These are phyloP conservation scores for Bipolaris victoriae DNA, from an alignment of 2,329 filamentous ascomycete species.

Conservation along the genomic window DNA sequence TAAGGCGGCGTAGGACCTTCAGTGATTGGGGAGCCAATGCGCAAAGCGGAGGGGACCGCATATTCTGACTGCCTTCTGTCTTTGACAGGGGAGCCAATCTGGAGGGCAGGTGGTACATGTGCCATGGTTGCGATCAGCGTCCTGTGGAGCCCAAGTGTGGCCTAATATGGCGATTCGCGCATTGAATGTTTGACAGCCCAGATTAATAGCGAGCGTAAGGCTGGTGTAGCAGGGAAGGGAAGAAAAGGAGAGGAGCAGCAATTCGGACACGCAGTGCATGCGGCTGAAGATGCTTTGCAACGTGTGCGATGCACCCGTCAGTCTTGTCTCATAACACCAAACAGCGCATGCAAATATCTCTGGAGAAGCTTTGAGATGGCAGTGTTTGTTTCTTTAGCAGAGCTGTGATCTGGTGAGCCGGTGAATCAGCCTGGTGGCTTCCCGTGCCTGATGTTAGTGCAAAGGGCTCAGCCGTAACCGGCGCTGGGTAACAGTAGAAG, in stretches of 20 bases:
- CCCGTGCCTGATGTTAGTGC: neutral
- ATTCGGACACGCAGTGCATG: constrained; percentile 4
- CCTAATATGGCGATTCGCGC: neutral
- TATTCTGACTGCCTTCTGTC: constrained; percentile 28
- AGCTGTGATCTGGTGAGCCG: neutral
- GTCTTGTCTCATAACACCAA: constrained; percentile 22
- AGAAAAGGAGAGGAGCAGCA: neutral
- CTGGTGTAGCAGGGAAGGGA: neutral
- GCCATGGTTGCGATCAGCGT: constrained; percentile 29
- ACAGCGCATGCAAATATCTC: constrained; percentile 9
- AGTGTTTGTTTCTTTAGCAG: neutral
- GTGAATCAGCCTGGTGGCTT: constrained; percentile 7
- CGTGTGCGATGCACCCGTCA: constrained; percentile 23
- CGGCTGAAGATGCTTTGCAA: constrained; percentile 25
- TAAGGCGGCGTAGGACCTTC: constrained; percentile 19
- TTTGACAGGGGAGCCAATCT: constrained; percentile 35
- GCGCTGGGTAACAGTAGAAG: neutral
- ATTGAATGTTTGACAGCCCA: neutral
- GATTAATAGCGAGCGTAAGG: neutral
- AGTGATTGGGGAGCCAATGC: constrained; percentile 38
- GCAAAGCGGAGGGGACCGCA: constrained; percentile 37
- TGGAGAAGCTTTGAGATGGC: neutral
- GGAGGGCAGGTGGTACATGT: constrained; percentile 38
- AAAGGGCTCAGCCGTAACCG: neutral
- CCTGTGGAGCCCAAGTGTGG: neutral